Percentiles rank a stretch among this genome's conserved stretches.
phyloP scores from a whole-genome alignment of 2,329 filamentous ascomycete species.

The Alternaria sp. region DNA sequence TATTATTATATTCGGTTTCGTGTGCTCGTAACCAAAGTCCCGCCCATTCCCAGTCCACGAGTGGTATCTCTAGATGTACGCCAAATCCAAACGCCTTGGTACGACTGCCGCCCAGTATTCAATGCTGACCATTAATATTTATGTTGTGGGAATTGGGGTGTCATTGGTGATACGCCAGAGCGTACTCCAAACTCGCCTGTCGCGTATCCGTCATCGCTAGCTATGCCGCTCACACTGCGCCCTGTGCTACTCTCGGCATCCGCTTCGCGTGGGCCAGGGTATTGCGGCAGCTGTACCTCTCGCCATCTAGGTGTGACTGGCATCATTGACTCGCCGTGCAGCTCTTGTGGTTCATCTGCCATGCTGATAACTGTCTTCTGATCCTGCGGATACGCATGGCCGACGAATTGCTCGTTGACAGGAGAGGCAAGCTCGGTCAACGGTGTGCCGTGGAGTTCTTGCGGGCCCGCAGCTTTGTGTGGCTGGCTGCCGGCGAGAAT shows the following conservation, averaged over 20 bases:
- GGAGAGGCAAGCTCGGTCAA: constrained; percentile 32
- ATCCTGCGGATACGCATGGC: constrained; percentile 20
- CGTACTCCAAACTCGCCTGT: constrained; percentile 8
- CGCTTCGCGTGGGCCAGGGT: constrained; percentile 24
- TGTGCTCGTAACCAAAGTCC: not conserved
- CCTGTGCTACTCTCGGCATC: constrained; percentile 25
- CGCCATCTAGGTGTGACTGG: constrained; percentile 29
- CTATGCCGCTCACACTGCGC: constrained; percentile 27
- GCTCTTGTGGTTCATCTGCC: constrained; percentile 31
- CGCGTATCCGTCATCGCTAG: constrained; percentile 30
- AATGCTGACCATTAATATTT: not conserved
- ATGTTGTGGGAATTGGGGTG: not conserved
- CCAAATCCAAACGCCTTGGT: constrained; percentile 1
- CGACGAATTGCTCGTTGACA: constrained; percentile 2
- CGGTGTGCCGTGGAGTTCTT: constrained; percentile 35
- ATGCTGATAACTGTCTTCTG: constrained; percentile 28
- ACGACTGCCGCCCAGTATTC: not conserved
- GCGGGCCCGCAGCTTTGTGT: constrained; percentile 22
- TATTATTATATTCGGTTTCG: not conserved
- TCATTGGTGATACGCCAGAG: constrained; percentile 27
- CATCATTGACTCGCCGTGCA: constrained; percentile 27
- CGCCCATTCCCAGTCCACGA: not conserved
- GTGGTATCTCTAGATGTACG: constrained; percentile 17
- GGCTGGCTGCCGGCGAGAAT: constrained; percentile 1
- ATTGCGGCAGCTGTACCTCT: constrained; percentile 24